Evolutionary conservation across 371 early-diverging fungal genomes (phyloP), one percentile per base, ranked within the genome.

Genomic region (Blakeslea trispora): DNA sequence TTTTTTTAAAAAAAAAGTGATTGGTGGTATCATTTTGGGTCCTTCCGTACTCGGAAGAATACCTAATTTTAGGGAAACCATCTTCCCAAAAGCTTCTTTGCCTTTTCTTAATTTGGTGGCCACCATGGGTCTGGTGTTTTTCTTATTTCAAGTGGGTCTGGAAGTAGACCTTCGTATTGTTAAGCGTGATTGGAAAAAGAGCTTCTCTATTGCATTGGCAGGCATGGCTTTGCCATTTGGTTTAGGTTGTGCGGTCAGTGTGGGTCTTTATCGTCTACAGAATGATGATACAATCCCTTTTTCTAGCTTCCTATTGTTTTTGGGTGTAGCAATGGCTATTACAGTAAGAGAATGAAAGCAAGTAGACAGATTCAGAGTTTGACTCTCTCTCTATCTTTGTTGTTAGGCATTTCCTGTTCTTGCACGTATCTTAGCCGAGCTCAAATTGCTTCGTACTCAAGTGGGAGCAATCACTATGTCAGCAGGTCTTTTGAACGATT

Each of bases 401-500:
- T 37, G 14, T 13, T 55, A 82, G 81, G 94, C 96, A 0, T 94
- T 95, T 60, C 96, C 94, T 0, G 93, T 96, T 8, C 81, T 97
- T 22, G 97, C 94, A 0, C 89, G 97, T 56, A 95, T 97, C 46
- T 74, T 97, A 50, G 89, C 92, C 0, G 96, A 95, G 64, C 81
- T 88, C 23, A 90, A 91, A 53, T 67, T 96, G 41, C 66, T 95
- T 40, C 74, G 82, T 15, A 94, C 96, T 17, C 67, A 68, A 22
- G 91, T 94, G 2, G 97, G 96, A 5, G 80, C 83, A n/a, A 72
- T 89, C 35, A 85, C 94, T 5, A 85, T 97, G 69, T 84, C 93
- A 24, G 89, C 93, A n/a, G 96, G 94, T 1, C 85, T 94, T 14
- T 78, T 92, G n/a, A 93, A 94, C 68, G 97, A 97, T 58, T 87